Evolutionary conservation across 2,329 filamentous ascomycete species (phyloP).

Genomic region (Claviceps sp.): DNA sequence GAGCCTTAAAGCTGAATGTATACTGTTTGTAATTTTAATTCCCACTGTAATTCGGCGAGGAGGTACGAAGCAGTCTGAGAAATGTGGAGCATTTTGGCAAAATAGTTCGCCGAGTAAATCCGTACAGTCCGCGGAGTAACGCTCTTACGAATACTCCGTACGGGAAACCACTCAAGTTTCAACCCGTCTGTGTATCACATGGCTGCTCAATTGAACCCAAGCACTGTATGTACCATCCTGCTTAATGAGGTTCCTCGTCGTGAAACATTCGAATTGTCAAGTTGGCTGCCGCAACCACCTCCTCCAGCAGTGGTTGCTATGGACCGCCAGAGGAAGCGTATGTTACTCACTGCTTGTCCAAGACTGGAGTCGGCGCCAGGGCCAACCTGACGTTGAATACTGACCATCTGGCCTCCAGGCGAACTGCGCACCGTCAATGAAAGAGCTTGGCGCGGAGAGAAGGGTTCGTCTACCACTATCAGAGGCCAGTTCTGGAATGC

Average conservation of each 20-base stretch:
- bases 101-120: no score
- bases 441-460: slow-evolving; percentile 78
- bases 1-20: no score
- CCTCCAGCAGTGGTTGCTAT: slow-evolving; percentile 3
- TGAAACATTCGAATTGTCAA: neutral
- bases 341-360: neutral
- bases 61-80: no score
- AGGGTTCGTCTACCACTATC: slow-evolving; percentile 40
- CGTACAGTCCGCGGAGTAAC: no score
- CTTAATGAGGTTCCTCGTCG: slow-evolving; percentile 3
- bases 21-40: no score
- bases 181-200: no score
- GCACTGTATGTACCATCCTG: neutral
- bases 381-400: neutral
- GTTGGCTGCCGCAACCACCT: neutral
- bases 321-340: slow-evolving; percentile 6
- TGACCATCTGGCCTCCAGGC: slow-evolving; percentile 37
- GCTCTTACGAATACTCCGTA: no score
- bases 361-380: neutral
- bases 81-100: no score
- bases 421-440: slow-evolving; percentile 83
- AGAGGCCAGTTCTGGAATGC: slow-evolving; percentile 7
- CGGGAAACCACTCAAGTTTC: no score
- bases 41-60: no score
- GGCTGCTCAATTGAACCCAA: no score